Percentiles rank a stretch among this genome's conserved stretches.
Conservation (phyloP, 1,284 basidiomycete species). For the Irpex sp. region DNA sequence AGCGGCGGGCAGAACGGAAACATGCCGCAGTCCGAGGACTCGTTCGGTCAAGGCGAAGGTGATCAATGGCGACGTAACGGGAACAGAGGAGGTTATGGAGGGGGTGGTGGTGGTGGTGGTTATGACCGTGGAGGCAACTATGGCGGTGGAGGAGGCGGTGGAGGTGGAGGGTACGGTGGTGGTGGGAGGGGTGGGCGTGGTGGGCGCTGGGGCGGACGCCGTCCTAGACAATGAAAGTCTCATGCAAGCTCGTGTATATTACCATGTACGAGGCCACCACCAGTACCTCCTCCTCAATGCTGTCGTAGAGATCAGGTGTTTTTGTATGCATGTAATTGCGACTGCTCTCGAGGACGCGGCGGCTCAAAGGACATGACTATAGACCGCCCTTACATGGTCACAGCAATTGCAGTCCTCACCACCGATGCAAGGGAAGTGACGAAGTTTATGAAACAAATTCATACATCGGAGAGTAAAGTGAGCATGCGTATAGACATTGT, state of each 20-base stretch:
- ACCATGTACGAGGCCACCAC: neutral
- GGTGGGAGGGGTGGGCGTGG: slow-evolving; percentile 20
- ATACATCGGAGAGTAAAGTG: too few relatives aligned
- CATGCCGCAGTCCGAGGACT: slow-evolving; percentile 37
- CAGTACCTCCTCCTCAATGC: neutral
- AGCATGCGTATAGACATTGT: too few relatives aligned
- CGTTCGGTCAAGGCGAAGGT: slow-evolving; percentile 30
- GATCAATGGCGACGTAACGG: slow-evolving; percentile 18
- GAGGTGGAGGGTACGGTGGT: slow-evolving; percentile 20
- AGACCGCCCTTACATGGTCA: too few relatives aligned
- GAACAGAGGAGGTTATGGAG: slow-evolving; percentile 14
- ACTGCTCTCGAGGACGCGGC: too few relatives aligned
- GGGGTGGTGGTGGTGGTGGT: slow-evolving; percentile 19
- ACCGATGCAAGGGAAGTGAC: too few relatives aligned
- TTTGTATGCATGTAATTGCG: too few relatives aligned
- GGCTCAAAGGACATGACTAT: too few relatives aligned
- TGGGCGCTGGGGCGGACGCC: slow-evolving; percentile 18
- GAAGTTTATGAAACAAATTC: too few relatives aligned
- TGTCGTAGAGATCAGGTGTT: neutral
- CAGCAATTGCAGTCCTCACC: too few relatives aligned
- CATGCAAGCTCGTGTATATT: neutral
- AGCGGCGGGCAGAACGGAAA: slow-evolving; percentile 35
- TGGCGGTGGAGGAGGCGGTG: slow-evolving; percentile 23
- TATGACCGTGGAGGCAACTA: slow-evolving; percentile 20
- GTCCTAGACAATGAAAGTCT: neutral